phyloP scores from a whole-genome alignment of 2,329 filamentous ascomycete genomes.

The Emergomyces pasteurianus region DNA sequence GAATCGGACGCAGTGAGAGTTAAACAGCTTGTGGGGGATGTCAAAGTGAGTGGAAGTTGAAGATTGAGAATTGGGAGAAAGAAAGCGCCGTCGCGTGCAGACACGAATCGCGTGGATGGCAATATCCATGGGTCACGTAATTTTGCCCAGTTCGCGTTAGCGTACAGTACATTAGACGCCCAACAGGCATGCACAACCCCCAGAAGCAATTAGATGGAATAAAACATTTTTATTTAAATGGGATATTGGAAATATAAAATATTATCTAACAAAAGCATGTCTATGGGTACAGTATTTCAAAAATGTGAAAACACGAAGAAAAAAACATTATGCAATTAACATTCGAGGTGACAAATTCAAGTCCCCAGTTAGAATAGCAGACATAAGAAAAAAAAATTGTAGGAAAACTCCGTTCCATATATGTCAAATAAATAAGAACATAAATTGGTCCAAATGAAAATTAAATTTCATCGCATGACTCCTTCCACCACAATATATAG shows the following conservation, averaged over 20 bases:
- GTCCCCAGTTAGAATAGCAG: neutral
- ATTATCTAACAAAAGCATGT: neutral
- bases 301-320: neutral
- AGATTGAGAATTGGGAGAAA: neutral
- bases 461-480: neutral
- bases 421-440: neutral
- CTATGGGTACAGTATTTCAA: neutral
- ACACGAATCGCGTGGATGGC: slow-evolving; percentile 1
- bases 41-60: neutral
- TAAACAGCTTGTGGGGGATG: neutral
- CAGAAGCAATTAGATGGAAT: neutral
- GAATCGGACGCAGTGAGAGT: neutral
- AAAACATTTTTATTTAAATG: neutral
- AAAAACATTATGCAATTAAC: neutral
- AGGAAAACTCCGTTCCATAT: neutral
- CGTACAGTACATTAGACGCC: neutral
- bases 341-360: neutral
- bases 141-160: neutral
- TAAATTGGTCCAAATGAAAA: neutral
- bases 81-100: slow-evolving; percentile 1
- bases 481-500: neutral
- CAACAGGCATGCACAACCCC: neutral
- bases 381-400: neutral
- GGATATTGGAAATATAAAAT: neutral
- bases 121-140: neutral